These are phyloP conservation scores for Ochromonas danica DNA, from an alignment of 108 stramenopile species.

Conservation along the genomic window DNA sequence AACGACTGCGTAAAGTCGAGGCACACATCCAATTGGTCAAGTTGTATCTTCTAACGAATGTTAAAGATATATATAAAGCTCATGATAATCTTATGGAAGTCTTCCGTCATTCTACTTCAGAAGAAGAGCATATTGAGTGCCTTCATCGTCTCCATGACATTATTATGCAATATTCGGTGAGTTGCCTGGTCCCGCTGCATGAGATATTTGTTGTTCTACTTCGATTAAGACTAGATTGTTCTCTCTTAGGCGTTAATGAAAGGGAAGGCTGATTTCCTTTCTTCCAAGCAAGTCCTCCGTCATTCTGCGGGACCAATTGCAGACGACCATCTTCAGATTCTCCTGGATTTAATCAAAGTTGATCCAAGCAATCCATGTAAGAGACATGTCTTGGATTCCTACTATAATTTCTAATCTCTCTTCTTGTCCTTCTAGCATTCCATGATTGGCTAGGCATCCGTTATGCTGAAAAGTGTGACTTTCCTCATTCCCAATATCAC, in stretches of 20 bases:
- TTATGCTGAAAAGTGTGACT: conserved; percentile 5
- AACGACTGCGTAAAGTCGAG: neutral
- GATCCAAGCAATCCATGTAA: neutral
- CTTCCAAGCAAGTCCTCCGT: too few species aligned
- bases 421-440: too few species aligned
- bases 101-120: neutral
- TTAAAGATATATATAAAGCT: neutral
- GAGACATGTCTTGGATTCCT: too few species aligned
- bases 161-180: neutral
- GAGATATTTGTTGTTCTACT: too few species aligned
- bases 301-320: neutral
- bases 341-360: neutral
- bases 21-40: neutral
- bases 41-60: neutral
- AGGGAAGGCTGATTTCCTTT: too few species aligned
- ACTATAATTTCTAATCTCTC: too few species aligned
- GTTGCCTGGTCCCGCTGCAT: too few species aligned
- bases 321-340: neutral
- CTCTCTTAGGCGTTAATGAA: too few species aligned
- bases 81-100: neutral
- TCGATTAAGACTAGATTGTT: too few species aligned
- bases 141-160: neutral
- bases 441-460: neutral
- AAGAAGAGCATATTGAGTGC: neutral
- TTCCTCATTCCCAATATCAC: neutral